phyloP scores from a whole-genome alignment of 73 alveolate species.

The Urostyla sp. region DNA sequence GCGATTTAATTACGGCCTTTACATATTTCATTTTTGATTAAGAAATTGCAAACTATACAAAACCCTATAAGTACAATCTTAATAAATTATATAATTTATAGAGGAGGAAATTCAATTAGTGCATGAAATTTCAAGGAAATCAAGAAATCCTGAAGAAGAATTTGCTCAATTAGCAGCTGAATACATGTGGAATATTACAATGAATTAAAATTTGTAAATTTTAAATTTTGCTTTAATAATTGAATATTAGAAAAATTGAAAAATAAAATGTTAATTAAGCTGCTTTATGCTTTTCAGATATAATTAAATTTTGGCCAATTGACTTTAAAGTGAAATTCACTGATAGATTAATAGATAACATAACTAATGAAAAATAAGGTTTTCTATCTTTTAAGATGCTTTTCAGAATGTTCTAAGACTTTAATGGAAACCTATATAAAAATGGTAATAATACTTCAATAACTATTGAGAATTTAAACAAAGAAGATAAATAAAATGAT shows the following conservation, averaged over 20 bases:
- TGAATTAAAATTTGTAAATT: not conserved
- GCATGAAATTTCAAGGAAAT: conserved; percentile 62
- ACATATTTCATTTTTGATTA: conserved; percentile 56
- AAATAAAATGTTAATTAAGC: conserved; percentile 31
- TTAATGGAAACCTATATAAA: not conserved
- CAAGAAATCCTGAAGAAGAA: conserved; percentile 19
- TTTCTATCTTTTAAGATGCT: conserved; percentile 43
- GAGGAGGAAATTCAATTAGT: conserved; percentile 74
- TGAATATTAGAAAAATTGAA: conserved; percentile 3
- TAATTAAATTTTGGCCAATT: conserved; percentile 33
- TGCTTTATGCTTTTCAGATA: conserved; percentile 10
- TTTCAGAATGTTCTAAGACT: not conserved
- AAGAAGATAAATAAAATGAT: not conserved
- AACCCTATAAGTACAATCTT: conserved; percentile 62
- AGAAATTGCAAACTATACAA: conserved; percentile 52
- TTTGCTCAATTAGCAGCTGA: conserved; percentile 26
- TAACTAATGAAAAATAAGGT: conserved; percentile 12
- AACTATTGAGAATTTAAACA: not conserved
- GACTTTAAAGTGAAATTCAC: not conserved
- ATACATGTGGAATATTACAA: conserved; percentile 40
- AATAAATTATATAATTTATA: too few relatives aligned
- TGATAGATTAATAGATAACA: conserved; percentile 1
- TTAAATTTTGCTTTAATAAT: not conserved
- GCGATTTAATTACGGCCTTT: conserved; percentile 54
- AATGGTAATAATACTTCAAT: not conserved